Evolutionary conservation across 2,329 filamentous ascomycete genomes (phyloP), one percentile per base, ranked within the genome.

Genomic region (Fusarium sp.): DNA sequence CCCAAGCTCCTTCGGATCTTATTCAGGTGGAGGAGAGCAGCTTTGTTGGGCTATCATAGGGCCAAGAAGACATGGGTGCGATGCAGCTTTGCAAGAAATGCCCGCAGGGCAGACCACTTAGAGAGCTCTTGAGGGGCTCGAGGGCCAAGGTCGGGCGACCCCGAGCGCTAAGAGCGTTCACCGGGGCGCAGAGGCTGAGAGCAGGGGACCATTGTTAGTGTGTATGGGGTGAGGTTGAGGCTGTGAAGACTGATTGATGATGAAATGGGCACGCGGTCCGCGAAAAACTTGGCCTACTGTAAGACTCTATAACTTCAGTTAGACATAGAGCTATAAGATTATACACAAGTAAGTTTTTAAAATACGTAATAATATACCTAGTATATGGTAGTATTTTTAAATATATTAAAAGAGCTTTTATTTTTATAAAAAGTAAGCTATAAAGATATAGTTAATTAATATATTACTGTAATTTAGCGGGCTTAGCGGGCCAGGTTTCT

Each of bases 61-160:
- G 49, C 45, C 48, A 43, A 26, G n/a, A 24, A 29, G 46, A 44
- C 46, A 45, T 38, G 46, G 38, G 46, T 28, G 40, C 35, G 29
- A 38, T 45, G 39, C 48, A 40, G 28, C 31, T 34, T 34, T 39
- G 48, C 46, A 50, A 43, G 40, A 58, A 44, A 48, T 53, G 54
- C 35, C 64, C 52, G 38, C 67, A 69, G 56, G 67, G 65, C 68
- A 69, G 55, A 43, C 66, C 66, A 70, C 49, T 60, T 42, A 55
- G 52, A 61, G 49, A 55, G 32, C 54, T 39, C 41, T 49, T 57
- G 58, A 57, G 57, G 45, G 49, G 36, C 56, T 35, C 28, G 19
- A 40, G 25, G 25, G 5, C 41, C 47, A 48, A 56, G 31, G 39
- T 65, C 55, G 67, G 66, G 63, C 58, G 55, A 65, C 65, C 55